Evolutionary conservation across 2,329 filamentous ascomycete species (phyloP).

Genomic region (Trichoderma guizhouense): DNA sequence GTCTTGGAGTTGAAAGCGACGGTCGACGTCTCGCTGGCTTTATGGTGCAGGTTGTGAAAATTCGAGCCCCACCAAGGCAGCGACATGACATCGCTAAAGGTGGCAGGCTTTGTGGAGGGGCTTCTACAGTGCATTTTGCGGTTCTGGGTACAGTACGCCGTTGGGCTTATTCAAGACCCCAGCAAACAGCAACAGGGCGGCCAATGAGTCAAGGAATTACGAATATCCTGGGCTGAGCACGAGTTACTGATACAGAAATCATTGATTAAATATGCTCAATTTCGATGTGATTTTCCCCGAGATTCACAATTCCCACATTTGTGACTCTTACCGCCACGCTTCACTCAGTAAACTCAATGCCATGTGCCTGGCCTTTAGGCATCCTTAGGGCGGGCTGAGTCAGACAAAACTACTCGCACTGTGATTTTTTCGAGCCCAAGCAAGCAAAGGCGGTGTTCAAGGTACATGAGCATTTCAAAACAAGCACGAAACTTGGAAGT

Average conservation of each 20-base stretch:
- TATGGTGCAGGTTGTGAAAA: constrained; percentile 37
- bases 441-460: background rate
- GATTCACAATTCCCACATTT: background rate
- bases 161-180: background rate
- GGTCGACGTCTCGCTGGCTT: constrained; percentile 19
- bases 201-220: background rate
- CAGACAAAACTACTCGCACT: background rate
- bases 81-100: constrained; percentile 30
- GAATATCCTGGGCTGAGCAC: background rate
- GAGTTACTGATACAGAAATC: background rate
- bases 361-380: background rate
- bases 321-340: background rate
- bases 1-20: constrained; percentile 16
- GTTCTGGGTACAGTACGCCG: background rate
- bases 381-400: background rate
- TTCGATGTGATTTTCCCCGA: background rate
- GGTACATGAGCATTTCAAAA: background rate
- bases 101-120: constrained; percentile 26
- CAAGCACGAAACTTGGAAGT: background rate
- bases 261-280: background rate
- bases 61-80: constrained; percentile 39
- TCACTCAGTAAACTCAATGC: background rate
- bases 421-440: background rate
- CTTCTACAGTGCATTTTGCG: constrained; percentile 15
- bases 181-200: background rate